Percentiles rank a stretch among this genome's conserved stretches.
Evolutionary conservation across 2,329 filamentous ascomycete genomes (phyloP).

Genomic region (Penicillium palitans): DNA sequence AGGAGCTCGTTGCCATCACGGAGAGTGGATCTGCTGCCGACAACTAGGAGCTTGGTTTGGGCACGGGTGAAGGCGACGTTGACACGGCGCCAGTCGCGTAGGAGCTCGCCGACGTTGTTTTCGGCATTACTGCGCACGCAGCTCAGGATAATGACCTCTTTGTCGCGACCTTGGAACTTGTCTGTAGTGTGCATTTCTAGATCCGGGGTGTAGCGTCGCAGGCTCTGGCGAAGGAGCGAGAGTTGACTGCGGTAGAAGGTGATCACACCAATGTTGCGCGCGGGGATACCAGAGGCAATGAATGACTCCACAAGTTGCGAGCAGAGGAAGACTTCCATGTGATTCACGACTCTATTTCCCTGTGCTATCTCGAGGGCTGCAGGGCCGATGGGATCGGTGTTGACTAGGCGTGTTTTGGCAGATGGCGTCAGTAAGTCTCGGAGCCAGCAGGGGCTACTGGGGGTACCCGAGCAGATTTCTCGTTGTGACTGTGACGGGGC

Average conservation of each 20-base stretch:
- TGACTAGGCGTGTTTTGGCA: slow-evolving; percentile 79
- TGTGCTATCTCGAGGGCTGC: slow-evolving; percentile 63
- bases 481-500: slow-evolving; percentile 24
- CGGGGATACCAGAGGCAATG: slow-evolving; percentile 71
- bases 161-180: slow-evolving; percentile 94
- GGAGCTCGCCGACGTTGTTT: slow-evolving; percentile 80
- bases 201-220: slow-evolving; percentile 59
- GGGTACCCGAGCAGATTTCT: slow-evolving; percentile 58
- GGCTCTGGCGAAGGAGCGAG: slow-evolving; percentile 71
- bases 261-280: slow-evolving; percentile 84
- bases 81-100: slow-evolving; percentile 88
- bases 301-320: slow-evolving; percentile 79
- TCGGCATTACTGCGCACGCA: slow-evolving; percentile 85
- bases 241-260: slow-evolving; percentile 96
- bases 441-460: slow-evolving; percentile 68
- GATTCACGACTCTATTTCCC: slow-evolving; percentile 85
- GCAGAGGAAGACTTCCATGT: slow-evolving; percentile 74
- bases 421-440: slow-evolving; percentile 67
- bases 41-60: slow-evolving; percentile 83
- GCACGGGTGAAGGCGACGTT: slow-evolving; percentile 95
- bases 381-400: slow-evolving; percentile 74
- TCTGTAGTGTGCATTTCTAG: slow-evolving; percentile 97
- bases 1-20: slow-evolving; percentile 69
- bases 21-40: slow-evolving; percentile 82
- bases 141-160: slow-evolving; percentile 84